Percentiles rank a stretch among this genome's conserved stretches.
These are phyloP conservation scores for Sporothrix humicola DNA, from an alignment of 2,329 filamentous ascomycete species.

Conservation along the genomic window DNA sequence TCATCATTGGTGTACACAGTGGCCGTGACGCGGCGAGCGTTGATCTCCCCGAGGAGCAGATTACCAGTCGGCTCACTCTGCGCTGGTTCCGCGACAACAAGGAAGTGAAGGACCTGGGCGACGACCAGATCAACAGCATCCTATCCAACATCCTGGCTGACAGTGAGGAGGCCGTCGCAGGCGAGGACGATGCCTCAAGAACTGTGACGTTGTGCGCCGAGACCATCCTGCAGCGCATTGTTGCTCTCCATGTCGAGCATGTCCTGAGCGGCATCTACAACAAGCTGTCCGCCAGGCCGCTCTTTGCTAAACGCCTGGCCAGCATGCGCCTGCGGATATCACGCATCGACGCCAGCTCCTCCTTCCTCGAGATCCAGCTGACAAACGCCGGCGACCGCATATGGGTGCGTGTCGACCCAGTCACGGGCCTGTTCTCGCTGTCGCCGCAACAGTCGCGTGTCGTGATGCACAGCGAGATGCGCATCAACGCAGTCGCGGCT, in stretches of 20 bases:
- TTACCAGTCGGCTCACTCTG: slow-evolving; percentile 62
- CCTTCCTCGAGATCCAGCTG: slow-evolving; percentile 71
- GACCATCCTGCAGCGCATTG: slow-evolving; percentile 71
- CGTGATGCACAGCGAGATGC: slow-evolving; percentile 63
- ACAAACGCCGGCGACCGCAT: slow-evolving; percentile 63
- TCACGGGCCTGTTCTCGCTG: slow-evolving; percentile 77
- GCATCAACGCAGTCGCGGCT: slow-evolving; percentile 59
- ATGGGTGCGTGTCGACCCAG: slow-evolving; percentile 72
- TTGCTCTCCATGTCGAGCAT: slow-evolving; percentile 75
- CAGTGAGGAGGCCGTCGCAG: background rate
- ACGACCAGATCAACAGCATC: slow-evolving; percentile 51
- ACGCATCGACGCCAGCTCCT: slow-evolving; percentile 67
- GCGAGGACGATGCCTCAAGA: slow-evolving; percentile 40
- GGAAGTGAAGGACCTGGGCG: slow-evolving; percentile 66
- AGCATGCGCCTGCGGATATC: slow-evolving; percentile 64
- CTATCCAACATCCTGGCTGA: slow-evolving; percentile 62
- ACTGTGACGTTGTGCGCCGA: slow-evolving; percentile 70
- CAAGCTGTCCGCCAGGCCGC: slow-evolving; percentile 62
- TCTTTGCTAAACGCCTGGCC: slow-evolving; percentile 67
- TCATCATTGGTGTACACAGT: slow-evolving; percentile 77
- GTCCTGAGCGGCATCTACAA: slow-evolving; percentile 71
- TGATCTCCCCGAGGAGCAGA: slow-evolving; percentile 47
- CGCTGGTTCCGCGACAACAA: slow-evolving; percentile 87
- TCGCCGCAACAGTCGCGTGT: slow-evolving; percentile 66
- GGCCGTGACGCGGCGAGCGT: slow-evolving; percentile 36